Evolutionary conservation across 352 stramenopile species (phyloP).

Genomic region (Globisporangium paroecandrum): DNA sequence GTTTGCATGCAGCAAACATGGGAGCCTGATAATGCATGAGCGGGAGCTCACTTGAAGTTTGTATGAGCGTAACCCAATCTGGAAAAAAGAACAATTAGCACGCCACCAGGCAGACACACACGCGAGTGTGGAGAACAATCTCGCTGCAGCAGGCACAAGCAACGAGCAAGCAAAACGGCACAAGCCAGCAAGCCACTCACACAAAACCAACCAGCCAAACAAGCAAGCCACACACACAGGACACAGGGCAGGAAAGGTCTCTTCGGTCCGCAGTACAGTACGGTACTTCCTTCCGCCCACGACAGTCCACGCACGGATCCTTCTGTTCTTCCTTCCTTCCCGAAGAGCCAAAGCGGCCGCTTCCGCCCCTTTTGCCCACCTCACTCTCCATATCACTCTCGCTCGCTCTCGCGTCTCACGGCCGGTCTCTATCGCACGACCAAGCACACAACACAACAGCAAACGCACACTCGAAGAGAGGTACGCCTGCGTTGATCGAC

Average conservation of each 20-base stretch:
- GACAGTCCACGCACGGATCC: not conserved
- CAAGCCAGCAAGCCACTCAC: not conserved
- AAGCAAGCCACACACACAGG: not conserved
- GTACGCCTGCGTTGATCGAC: not conserved
- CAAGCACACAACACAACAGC: not conserved
- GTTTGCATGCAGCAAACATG: not conserved
- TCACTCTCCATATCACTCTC: not conserved
- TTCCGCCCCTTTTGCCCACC: not conserved
- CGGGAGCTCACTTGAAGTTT: conserved; percentile 1
- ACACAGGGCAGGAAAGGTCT: not conserved
- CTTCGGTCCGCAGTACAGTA: not conserved
- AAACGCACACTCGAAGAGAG: not conserved
- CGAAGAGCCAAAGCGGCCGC: not conserved
- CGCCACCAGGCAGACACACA: conserved; percentile 2
- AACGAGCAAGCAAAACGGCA: not conserved
- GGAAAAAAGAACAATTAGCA: conserved; percentile 17
- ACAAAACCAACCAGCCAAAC: not conserved
- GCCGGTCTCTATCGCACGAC: not conserved
- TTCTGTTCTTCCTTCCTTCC: not conserved
- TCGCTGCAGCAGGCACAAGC: too few species aligned
- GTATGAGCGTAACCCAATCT: conserved; percentile 10
- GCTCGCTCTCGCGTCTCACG: not conserved
- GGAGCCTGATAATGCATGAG: conserved; percentile 7
- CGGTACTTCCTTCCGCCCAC: not conserved
- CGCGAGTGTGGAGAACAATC: not conserved